Conservation (phyloP, 352 stramenopile genomes). For the Phytopythium litorale region DNA sequence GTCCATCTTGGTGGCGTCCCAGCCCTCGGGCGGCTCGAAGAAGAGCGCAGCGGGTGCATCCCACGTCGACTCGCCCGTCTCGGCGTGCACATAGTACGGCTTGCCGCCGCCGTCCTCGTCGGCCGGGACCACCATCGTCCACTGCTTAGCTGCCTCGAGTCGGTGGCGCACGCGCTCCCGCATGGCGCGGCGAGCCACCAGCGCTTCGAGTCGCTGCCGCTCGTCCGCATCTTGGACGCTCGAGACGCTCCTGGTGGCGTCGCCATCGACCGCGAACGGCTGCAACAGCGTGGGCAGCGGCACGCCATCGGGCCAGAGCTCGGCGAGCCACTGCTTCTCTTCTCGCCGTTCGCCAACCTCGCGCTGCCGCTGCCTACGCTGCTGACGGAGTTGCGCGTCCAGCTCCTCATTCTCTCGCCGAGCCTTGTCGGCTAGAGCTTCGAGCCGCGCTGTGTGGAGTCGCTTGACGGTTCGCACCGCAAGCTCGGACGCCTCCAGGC, state of each 20-base stretch:
- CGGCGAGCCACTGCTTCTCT: slow-evolving; percentile 59
- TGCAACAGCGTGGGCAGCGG: slow-evolving; percentile 58
- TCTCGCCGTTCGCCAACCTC: slow-evolving; percentile 46
- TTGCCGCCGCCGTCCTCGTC: slow-evolving; percentile 21
- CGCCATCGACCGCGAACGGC: slow-evolving; percentile 12
- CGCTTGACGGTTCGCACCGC: not conserved
- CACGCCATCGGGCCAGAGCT: slow-evolving; percentile 55
- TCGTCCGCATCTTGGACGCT: slow-evolving; percentile 20
- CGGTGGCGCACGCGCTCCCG: slow-evolving; percentile 35
- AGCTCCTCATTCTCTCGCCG: not conserved
- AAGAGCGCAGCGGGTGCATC: slow-evolving; percentile 47
- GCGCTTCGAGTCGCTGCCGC: slow-evolving; percentile 29
- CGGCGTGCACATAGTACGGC: slow-evolving; percentile 53
- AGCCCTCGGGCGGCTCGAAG: slow-evolving; percentile 53
- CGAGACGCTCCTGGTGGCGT: slow-evolving; percentile 14
- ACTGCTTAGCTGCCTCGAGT: slow-evolving; percentile 40
- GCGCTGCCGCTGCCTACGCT: slow-evolving; percentile 16
- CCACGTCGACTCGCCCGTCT: slow-evolving; percentile 55
- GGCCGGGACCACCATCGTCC: slow-evolving; percentile 37
- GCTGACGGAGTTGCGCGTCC: not conserved
- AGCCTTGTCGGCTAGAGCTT: not conserved
- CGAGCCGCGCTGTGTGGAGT: not conserved
- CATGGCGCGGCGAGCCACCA: slow-evolving; percentile 31
- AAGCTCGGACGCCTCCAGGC: not conserved
- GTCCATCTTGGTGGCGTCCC: slow-evolving; percentile 49